phyloP scores from a whole-genome alignment of 2,329 filamentous ascomycete genomes.

The Sclerotinia sclerotiorum region DNA sequence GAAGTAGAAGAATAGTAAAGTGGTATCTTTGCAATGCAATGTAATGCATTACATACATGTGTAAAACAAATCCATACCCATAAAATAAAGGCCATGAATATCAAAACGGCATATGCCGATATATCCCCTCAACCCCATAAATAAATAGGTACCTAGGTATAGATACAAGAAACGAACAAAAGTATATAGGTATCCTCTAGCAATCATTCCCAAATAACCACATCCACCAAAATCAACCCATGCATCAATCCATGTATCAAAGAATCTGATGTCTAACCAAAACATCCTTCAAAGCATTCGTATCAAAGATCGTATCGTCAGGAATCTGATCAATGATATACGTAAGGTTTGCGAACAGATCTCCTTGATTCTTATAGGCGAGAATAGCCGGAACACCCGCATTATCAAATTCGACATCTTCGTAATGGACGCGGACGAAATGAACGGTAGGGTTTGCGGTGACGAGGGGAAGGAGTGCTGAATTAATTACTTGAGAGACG shows the following conservation, averaged over 20 bases:
- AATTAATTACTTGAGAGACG: slow-evolving; percentile 76
- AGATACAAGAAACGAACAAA: not conserved
- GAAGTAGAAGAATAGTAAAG: too few species aligned
- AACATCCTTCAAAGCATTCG: slow-evolving; percentile 52
- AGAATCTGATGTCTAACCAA: slow-evolving; percentile 53
- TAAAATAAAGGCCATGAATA: not conserved
- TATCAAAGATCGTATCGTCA: slow-evolving; percentile 60
- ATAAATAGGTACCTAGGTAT: not conserved
- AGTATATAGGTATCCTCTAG: too few species aligned
- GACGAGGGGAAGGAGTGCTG: slow-evolving; percentile 74
- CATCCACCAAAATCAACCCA: not conserved
- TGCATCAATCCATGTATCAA: slow-evolving; percentile 14
- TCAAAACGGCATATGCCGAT: not conserved
- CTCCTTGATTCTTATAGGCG: slow-evolving; percentile 82
- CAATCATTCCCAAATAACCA: not conserved
- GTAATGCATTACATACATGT: not conserved
- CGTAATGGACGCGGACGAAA: slow-evolving; percentile 88
- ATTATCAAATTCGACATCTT: slow-evolving; percentile 91
- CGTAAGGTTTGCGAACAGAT: slow-evolving; percentile 86
- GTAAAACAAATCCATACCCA: not conserved
- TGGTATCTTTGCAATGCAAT: too few species aligned
- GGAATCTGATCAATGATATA: slow-evolving; percentile 86
- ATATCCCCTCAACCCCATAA: not conserved
- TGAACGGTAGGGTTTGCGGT: slow-evolving; percentile 67
- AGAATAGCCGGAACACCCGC: slow-evolving; percentile 84